phyloP scores from a whole-genome alignment of 1,139 yeast genomes.

The Kodamaea sp. region DNA sequence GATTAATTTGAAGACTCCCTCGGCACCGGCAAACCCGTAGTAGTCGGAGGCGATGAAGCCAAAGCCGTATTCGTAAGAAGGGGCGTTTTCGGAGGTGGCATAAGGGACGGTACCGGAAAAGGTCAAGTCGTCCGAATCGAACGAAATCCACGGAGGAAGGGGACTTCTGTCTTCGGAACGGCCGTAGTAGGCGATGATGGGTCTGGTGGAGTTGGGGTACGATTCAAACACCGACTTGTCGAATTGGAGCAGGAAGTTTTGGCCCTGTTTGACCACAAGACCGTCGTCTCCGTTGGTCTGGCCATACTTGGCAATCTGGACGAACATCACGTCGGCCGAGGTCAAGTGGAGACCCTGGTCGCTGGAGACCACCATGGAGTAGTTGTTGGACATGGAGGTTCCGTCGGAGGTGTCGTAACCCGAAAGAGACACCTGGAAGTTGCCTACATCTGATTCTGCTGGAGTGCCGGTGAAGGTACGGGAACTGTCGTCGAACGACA shows the following conservation, averaged over 20 bases:
- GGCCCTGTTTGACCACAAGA: constrained; percentile 70
- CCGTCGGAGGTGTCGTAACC: constrained; percentile 64
- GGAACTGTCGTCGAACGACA: constrained; percentile 61
- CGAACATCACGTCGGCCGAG: constrained; percentile 40
- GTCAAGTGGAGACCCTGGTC: constrained; percentile 52
- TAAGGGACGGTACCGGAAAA: constrained; percentile 89
- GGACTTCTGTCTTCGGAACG: constrained; percentile 80
- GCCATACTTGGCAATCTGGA: constrained; percentile 58
- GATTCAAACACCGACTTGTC: constrained; percentile 55
- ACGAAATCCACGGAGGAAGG: constrained; percentile 84
- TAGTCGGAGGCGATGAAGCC: constrained; percentile 79
- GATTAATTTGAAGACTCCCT: constrained; percentile 65
- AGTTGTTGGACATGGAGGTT: constrained; percentile 45
- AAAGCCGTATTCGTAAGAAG: constrained; percentile 74
- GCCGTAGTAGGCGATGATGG: constrained; percentile 77
- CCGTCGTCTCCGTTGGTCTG: constrained; percentile 74
- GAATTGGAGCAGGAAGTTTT: constrained; percentile 63
- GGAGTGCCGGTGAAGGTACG: constrained; percentile 77
- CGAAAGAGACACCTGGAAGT: constrained; percentile 48
- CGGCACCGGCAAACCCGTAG: constrained; percentile 72
- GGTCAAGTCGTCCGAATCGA: constrained; percentile 60
- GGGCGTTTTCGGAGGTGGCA: constrained; percentile 83
- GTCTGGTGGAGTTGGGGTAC: constrained; percentile 42
- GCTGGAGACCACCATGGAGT: constrained; percentile 60
- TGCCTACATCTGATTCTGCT: constrained; percentile 39